These are phyloP conservation scores for Pleurostoma richardsiae DNA, from an alignment of 2,329 filamentous ascomycete genomes.

Conservation along the genomic window DNA sequence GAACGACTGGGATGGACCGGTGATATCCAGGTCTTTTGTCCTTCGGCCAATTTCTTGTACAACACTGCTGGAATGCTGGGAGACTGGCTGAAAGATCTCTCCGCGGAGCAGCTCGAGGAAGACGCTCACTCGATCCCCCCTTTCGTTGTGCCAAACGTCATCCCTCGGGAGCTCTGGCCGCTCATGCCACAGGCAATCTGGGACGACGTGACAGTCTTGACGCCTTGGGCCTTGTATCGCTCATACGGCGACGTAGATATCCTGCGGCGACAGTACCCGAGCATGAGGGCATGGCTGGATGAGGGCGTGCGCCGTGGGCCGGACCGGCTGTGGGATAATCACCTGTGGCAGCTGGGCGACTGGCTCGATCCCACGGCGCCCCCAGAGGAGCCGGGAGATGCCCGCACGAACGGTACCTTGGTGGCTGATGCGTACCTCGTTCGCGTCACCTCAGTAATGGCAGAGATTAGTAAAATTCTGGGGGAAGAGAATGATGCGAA, in stretches of 20 bases:
- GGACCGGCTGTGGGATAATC: constrained; percentile 26
- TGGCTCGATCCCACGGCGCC: constrained; percentile 36
- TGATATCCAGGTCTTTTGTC: constrained; percentile 43
- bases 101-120: constrained; percentile 14
- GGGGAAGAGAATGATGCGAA: constrained; percentile 10
- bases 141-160: constrained; percentile 22
- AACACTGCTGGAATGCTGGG: constrained; percentile 44
- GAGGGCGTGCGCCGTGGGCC: constrained; percentile 17
- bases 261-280: constrained; percentile 17
- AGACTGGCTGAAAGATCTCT: constrained; percentile 44
- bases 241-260: constrained; percentile 20
- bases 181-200: constrained; percentile 22
- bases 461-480: constrained; percentile 16
- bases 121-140: constrained; percentile 27
- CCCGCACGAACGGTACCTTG: constrained; percentile 24
- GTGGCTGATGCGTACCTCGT: constrained; percentile 33
- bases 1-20: constrained; percentile 51
- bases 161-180: constrained; percentile 11
- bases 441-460: constrained; percentile 22
- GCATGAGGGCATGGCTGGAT: constrained; percentile 23
- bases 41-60: constrained; percentile 48
- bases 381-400: constrained; percentile 21
- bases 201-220: constrained; percentile 23
- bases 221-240: constrained; percentile 23
- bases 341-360: constrained; percentile 27